Base-by-base conservation (phyloP, 345 rosid genomes). In the Pseudoturritis turrita region DNA sequence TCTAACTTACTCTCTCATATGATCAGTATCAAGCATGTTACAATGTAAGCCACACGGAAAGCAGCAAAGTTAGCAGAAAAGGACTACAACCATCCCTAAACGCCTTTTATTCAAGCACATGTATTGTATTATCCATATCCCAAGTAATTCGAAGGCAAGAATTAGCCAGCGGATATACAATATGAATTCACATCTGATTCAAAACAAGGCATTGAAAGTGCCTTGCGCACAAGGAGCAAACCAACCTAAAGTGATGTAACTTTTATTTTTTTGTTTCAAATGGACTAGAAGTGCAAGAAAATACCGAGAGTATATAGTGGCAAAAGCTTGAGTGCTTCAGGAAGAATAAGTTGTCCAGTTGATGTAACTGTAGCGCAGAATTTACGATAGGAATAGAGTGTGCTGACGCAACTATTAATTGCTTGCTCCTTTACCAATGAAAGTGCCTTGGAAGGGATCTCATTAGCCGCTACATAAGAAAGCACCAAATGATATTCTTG, bases 331-430 rank as follows among this genome's bases (percentile, higher is more conserved):
- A 95, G 98, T 23, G 98, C 96, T 82, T 95, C 99, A 14, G 99
- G 98, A 64, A 95, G 96, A 80, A 91, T 89, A 69, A 95, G 97
- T 71, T 95, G 99, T 66, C 99, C 99, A 10, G 92, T 70, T 57
- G 96, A 88, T 63, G 96, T 87, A 61, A 95, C 97, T 15, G 99
- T 88, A 4, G 99, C 98, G 74, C 99, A 95, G 69, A 89, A 95
- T 77, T 89, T 89, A 56, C 99, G 96, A 57, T 95, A 95, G 13
- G 99, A 77, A 61, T 80, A 86, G 76, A 95, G 82, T 78, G 86
- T 79, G 78, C 78, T 91, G 82, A 86, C 73, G 67, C 96, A 91
- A 36, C 78, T 81, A 80, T 84, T 91, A 39, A 83, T 86, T 54
- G 87, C 89, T 78, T 83, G 96, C 35, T 95, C 97, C 49, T 87